Evolutionary conservation across 805 yeast genomes (phyloP).

Genomic region (Wickerhamiella sergipiensis): DNA sequence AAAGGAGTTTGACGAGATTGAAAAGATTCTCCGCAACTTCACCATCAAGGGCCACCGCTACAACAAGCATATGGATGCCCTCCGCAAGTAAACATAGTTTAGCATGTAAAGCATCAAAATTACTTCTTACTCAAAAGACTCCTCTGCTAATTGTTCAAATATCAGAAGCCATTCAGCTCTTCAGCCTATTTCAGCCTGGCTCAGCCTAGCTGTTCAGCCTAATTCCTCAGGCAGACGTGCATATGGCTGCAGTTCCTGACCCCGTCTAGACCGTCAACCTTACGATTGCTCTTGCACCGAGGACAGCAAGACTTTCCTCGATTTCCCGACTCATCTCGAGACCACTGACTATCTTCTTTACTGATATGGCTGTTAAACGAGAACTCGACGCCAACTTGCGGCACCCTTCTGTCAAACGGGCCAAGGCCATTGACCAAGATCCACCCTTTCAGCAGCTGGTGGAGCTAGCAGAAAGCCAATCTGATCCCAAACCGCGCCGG

Average conservation of each 20-base stretch:
- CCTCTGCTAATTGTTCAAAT: too few relatives aligned
- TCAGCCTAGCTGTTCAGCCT: too few relatives aligned
- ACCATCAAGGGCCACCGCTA: constrained; percentile 47
- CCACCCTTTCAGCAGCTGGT: constrained; percentile 10
- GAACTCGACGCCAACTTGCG: background rate
- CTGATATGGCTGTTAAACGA: background rate
- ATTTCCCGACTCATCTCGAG: too few relatives aligned
- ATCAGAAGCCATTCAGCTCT: too few relatives aligned
- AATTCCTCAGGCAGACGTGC: too few relatives aligned
- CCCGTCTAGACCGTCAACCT: background rate
- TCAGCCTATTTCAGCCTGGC: too few relatives aligned
- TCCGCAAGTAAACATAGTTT: background rate
- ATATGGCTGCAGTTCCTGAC: background rate
- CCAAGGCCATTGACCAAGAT: constrained; percentile 9
- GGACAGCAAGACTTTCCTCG: too few relatives aligned
- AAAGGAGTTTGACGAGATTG: constrained; percentile 43
- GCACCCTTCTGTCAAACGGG: constrained; percentile 12
- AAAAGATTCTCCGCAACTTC: constrained; percentile 30
- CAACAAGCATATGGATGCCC: constrained; percentile 17
- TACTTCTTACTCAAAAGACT: too few relatives aligned
- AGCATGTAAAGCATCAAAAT: background rate
- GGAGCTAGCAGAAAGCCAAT: background rate
- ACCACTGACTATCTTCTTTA: too few relatives aligned
- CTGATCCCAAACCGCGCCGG: background rate
- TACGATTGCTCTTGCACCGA: background rate